Conservation (phyloP, 495 filamentous ascomycete species). For the Apiosordaria backusii region DNA sequence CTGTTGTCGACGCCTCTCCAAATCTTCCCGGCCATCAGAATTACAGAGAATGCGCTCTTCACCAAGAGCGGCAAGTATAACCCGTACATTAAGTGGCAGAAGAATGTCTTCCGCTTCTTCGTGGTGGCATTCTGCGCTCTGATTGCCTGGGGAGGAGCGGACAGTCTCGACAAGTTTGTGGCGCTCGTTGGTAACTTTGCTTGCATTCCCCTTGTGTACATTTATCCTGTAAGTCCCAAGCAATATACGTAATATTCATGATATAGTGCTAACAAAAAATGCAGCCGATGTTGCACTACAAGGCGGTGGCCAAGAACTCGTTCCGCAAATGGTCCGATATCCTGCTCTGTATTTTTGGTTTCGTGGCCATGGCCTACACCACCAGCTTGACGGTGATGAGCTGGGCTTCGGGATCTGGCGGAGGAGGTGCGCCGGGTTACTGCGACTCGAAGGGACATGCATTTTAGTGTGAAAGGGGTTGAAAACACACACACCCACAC, state of each 20-base stretch:
- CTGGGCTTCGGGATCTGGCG: slow-evolving; percentile 58
- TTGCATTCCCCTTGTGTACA: slow-evolving; percentile 94
- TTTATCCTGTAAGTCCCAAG: slow-evolving; percentile 75
- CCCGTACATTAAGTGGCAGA: slow-evolving; percentile 95
- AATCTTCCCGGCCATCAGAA: slow-evolving; percentile 93
- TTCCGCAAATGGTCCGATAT: slow-evolving; percentile 68
- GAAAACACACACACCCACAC: neutral
- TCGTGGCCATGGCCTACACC: slow-evolving; percentile 84
- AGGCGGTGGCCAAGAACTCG: slow-evolving; percentile 64
- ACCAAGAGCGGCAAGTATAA: slow-evolving; percentile 91
- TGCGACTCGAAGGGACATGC: slow-evolving; percentile 42
- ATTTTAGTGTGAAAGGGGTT: slow-evolving; percentile 3
- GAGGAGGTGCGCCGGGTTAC: slow-evolving; percentile 43
- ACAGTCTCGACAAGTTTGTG: slow-evolving; percentile 95
- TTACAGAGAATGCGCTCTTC: slow-evolving; percentile 60
- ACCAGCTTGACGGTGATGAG: slow-evolving; percentile 77
- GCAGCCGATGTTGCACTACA: slow-evolving; percentile 84
- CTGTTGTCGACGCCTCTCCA: slow-evolving; percentile 90
- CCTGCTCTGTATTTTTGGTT: slow-evolving; percentile 71
- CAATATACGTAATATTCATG: neutral
- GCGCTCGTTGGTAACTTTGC: slow-evolving; percentile 94
- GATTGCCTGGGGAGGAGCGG: slow-evolving; percentile 87
- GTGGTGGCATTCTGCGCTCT: slow-evolving; percentile 80
- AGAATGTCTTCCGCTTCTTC: slow-evolving; percentile 92
- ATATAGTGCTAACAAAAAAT: slow-evolving; percentile 24